Base-by-base conservation (phyloP, 805 yeast genomes). In the Cyberlindnera petersonii region DNA sequence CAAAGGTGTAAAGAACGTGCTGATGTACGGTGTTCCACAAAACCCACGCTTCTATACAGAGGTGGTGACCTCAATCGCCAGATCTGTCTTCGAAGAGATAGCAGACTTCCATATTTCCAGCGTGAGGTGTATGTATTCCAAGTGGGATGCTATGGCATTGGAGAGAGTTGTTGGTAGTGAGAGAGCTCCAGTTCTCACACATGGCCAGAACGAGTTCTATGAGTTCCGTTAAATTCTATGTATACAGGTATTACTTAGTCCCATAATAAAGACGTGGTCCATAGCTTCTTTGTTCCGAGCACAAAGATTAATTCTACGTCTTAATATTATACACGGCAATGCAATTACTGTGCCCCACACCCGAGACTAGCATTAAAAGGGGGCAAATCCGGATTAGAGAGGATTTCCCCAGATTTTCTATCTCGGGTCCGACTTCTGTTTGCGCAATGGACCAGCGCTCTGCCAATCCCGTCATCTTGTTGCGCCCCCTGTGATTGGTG, bases 41-140 rank as follows among this genome's bases (percentile, higher is more conserved):
- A 88, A 91, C 58, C 95, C 96, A 8, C 57, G 70, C 28, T 93
- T 87, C 56, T 93, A 89, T 61, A 70, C 74, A 22, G 96, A 93
- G 57, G 70, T 86, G 33, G 72, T 83, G 31, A 66, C 78, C 33
- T 82, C 77, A 47, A 71, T 89, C 46, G 86, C 87, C 4, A 70
- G 72, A 41, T 72, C 75, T 20, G 72, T 70, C 10, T 66, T 67
- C 33, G 70, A 68, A 31, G 71, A 67, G 15, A 71, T 68, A 38
- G 69, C 81, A 0, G 79, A 82, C 36, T 65, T 77, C 40, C 75
- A 74, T 44, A 70, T 75, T 37, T 68, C 77, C 3, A 75, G 72
- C 3, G 79, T 75, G 4, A 76, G 84, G 56, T 67, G 76, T 9
- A 49, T 87, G 26, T 91, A 71, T 59, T 78, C 88, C 31, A 84